phyloP scores from a whole-genome alignment of 352 stramenopile species.

The Phytophthora megakarya region DNA sequence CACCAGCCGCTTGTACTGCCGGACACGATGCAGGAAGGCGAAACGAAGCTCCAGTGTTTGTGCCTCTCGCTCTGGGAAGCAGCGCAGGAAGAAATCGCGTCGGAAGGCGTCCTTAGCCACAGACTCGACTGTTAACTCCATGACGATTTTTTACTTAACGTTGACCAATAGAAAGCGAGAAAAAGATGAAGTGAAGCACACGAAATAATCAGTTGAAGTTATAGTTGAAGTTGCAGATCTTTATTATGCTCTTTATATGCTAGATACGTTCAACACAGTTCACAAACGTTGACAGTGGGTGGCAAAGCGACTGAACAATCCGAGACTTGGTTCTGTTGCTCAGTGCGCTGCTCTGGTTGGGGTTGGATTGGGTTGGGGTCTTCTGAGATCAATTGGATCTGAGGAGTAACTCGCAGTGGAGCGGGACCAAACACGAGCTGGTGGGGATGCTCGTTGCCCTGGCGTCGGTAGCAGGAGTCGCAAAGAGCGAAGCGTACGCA shows the following conservation, averaged over 20 bases:
- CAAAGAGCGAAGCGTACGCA: slow-evolving; percentile 73
- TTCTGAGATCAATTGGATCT: slow-evolving; percentile 5
- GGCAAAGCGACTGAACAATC: not conserved
- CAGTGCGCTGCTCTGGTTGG: not conserved
- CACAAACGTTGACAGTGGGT: slow-evolving; percentile 29
- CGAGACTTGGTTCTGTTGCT: not conserved
- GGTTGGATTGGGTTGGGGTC: slow-evolving; percentile 1
- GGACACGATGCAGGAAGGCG: slow-evolving; percentile 57
- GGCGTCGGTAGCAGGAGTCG: slow-evolving; percentile 65
- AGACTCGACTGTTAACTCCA: slow-evolving; percentile 59
- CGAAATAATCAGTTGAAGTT: not conserved
- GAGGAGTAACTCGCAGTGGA: slow-evolving; percentile 13
- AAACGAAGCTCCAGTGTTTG: slow-evolving; percentile 62
- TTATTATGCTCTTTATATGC: slow-evolving; percentile 33
- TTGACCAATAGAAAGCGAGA: slow-evolving; percentile 20
- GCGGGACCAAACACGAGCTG: slow-evolving; percentile 47
- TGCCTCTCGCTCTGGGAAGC: slow-evolving; percentile 55
- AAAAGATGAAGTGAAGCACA: too few relatives aligned
- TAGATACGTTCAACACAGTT: slow-evolving; percentile 23
- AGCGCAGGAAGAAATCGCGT: slow-evolving; percentile 60
- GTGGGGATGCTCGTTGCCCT: slow-evolving; percentile 54
- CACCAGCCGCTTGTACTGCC: slow-evolving; percentile 62
- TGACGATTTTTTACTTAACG: slow-evolving; percentile 5
- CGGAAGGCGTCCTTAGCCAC: slow-evolving; percentile 62
- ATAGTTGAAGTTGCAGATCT: slow-evolving; percentile 22